A percentile compares a stretch with the other conserved stretches of the same genome.
Evolutionary conservation across 176 grass and related monocot species (phyloP).

Genomic region (Poa annua): DNA sequence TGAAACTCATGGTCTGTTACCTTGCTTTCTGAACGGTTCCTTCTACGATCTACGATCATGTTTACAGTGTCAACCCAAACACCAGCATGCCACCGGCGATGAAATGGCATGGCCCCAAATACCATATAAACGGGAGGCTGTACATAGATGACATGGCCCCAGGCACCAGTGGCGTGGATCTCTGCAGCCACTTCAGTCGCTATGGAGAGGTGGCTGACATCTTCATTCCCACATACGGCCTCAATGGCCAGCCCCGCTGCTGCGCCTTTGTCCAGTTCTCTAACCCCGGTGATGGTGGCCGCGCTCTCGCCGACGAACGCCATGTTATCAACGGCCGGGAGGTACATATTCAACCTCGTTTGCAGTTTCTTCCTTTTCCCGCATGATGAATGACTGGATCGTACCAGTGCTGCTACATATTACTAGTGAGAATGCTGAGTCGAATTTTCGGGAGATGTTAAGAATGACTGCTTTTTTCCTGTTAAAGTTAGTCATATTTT

Average conservation of each 20-base stretch:
- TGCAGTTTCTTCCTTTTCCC: not conserved
- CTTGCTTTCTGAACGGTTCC: not conserved
- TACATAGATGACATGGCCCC: conserved; percentile 43
- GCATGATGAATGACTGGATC: not conserved
- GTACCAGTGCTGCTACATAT: not conserved
- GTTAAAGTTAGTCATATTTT: not conserved
- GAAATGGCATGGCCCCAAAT: not conserved
- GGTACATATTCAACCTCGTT: conserved; percentile 13
- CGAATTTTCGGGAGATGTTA: not conserved
- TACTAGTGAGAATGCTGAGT: not conserved
- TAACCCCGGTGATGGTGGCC: not conserved
- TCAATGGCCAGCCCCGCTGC: conserved; percentile 16
- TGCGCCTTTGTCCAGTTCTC: conserved; percentile 48
- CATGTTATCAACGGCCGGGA: conserved; percentile 4
- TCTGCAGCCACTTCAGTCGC: conserved; percentile 35
- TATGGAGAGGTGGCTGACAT: conserved; percentile 51
- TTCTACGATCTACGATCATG: not conserved
- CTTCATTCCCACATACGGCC: conserved; percentile 30
- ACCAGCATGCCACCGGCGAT: not conserved
- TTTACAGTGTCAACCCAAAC: not conserved
- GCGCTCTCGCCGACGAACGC: not conserved
- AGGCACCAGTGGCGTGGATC: conserved; percentile 1
- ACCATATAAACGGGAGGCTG: conserved; percentile 25
- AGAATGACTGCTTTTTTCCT: not conserved
- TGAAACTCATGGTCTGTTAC: not conserved